These are phyloP conservation scores for Xylariaceae sp. DNA, from an alignment of 2,329 filamentous ascomycete genomes.

Conservation along the genomic window DNA sequence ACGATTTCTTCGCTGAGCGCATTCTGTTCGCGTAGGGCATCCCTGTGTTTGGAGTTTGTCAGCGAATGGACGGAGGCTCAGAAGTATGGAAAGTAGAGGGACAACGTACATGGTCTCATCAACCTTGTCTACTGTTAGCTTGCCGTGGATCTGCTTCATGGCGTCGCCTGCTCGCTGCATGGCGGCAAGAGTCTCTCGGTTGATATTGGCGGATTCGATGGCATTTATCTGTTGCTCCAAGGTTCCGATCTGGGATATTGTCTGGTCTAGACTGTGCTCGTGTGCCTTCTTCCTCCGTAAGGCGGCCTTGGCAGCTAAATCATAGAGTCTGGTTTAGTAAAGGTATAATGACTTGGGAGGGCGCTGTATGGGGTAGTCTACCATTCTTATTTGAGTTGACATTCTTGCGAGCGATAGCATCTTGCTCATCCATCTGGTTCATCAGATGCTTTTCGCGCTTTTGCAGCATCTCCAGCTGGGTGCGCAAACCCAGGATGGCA, in stretches of 20 bases:
- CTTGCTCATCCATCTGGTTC: conserved; percentile 90
- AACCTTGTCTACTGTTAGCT: conserved; percentile 89
- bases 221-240: conserved; percentile 93
- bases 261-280: conserved; percentile 89
- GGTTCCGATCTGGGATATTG: conserved; percentile 81
- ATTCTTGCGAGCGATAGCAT: conserved; percentile 82
- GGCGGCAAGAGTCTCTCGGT: conserved; percentile 88
- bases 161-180: conserved; percentile 89
- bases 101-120: conserved; percentile 83
- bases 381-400: conserved; percentile 86
- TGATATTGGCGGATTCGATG: conserved; percentile 98
- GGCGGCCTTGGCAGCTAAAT: conserved; percentile 78
- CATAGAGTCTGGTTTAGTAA: conserved; percentile 13
- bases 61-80: conserved; percentile 1
- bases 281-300: conserved; percentile 91
- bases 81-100: conserved; percentile 1
- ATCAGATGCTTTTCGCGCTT: conserved; percentile 92
- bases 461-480: conserved; percentile 94
- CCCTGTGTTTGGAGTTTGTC: conserved; percentile 52
- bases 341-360: conserved; percentile 37
- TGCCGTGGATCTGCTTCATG: conserved; percentile 90
- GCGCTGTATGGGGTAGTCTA: too few species aligned
- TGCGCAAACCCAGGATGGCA: conserved; percentile 82
- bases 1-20: conserved; percentile 90
- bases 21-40: conserved; percentile 86